These are phyloP conservation scores for Pilobolus umbonatus DNA, from an alignment of 192 early-diverging fungal species.

Conservation along the genomic window DNA sequence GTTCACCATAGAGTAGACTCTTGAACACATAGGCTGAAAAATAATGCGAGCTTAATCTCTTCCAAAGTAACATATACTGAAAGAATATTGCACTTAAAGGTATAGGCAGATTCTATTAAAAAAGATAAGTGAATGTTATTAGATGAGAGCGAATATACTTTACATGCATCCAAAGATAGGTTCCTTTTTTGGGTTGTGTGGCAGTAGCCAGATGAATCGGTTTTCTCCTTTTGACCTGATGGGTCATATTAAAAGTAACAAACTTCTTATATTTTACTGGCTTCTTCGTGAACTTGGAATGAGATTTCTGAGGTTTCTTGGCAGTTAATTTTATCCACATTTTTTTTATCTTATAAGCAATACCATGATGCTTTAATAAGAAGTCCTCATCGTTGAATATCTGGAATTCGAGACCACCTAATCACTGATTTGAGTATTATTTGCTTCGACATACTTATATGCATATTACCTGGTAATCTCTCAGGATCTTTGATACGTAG, in stretches of 20 bases:
- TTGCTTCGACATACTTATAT: slow-evolving; percentile 26
- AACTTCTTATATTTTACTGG: not conserved
- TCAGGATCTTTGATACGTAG: slow-evolving; percentile 81
- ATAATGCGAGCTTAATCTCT: slow-evolving; percentile 73
- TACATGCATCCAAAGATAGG: slow-evolving; percentile 25
- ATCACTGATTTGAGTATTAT: slow-evolving; percentile 5
- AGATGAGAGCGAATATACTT: not conserved
- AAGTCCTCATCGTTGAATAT: slow-evolving; percentile 24
- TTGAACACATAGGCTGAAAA: slow-evolving; percentile 69
- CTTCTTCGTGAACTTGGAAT: not conserved
- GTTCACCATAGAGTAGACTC: slow-evolving; percentile 74
- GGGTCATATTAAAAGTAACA: not conserved
- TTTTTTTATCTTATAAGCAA: slow-evolving; percentile 4
- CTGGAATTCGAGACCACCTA: slow-evolving; percentile 34
- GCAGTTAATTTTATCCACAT: not conserved
- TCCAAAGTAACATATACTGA: slow-evolving; percentile 84
- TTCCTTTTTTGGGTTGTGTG: slow-evolving; percentile 5
- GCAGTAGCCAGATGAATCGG: not conserved
- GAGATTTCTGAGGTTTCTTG: not conserved
- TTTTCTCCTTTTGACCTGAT: not conserved
- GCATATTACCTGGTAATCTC: slow-evolving; percentile 73
- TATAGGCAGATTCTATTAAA: slow-evolving; percentile 59
- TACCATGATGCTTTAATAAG: slow-evolving; percentile 13
- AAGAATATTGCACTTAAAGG: slow-evolving; percentile 79
- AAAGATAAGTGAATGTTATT: not conserved